Base-by-base conservation (phyloP, 1,284 basidiomycete species). In the Hemileia vastatrix region DNA sequence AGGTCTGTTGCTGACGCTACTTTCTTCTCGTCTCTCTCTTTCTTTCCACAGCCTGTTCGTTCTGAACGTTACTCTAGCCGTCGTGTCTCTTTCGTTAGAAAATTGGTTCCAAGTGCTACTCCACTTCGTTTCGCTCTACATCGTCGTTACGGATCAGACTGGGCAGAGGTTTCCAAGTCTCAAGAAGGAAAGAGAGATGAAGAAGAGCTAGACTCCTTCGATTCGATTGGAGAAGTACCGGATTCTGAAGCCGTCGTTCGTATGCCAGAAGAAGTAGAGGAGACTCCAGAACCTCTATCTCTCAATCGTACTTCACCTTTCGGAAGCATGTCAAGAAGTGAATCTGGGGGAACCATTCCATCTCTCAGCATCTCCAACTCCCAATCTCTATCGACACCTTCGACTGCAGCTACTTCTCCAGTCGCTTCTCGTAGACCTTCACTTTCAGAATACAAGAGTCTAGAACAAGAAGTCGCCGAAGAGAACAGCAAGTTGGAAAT, bases 31-130 rank as follows among this genome's bases (percentile, higher is more conserved):
- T 50, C 48, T 27, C n/a, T n/a, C 48, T 15, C 31, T 32, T 15
- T 50, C 18, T 23, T 19, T 23, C 24, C 68, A n/a, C n/a, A n/a
- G n/a, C 76, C 76, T 2, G 51, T 67, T 57, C 70, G 77, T 54
- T 76, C 74, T 31, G 64, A 74, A 66, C 69, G 78, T 47, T 79
- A 79, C 60, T 73, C 77, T 60, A 65, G 68, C 2, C 76, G 78
- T 24, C 75, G 78, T 53, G 71, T 75, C 56, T 76, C 72, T 24
- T 79, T 79, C 66, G 76, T 79, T 33, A 72, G 78, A 32, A 79
- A 79, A 67, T 68, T 77, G 64, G 77, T 76, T 45, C 70, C 77
- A 1, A 64, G 56, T 43, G 61, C 66, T 3, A 78, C 77, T 4
- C 77, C 78, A 0, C 62, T 70, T 1, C 71, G 78, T 50, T 78